Conservation (phyloP, 2,329 filamentous ascomycete genomes). For the Aspergillus ochraceus region DNA sequence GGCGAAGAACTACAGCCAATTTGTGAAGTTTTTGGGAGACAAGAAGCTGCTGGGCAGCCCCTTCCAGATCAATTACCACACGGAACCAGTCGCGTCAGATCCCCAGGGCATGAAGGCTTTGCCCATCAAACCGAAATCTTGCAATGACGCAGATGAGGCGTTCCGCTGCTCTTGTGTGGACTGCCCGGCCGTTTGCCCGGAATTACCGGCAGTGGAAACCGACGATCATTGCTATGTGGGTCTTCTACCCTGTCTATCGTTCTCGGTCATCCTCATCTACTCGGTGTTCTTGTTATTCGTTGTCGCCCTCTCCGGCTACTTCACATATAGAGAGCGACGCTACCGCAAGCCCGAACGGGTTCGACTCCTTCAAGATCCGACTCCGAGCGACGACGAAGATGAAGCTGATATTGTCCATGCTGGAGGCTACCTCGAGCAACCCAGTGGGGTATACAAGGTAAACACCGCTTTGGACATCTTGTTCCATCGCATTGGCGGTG, state of each 20-base stretch:
- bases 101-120: conserved; percentile 71
- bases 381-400: conserved; percentile 88
- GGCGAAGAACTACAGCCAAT: conserved; percentile 81
- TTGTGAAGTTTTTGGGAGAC: conserved; percentile 89
- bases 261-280: conserved; percentile 86
- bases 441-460: conserved; percentile 75
- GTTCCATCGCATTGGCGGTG: conserved; percentile 77
- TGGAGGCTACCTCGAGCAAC: conserved; percentile 74
- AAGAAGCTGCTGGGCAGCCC: conserved; percentile 89
- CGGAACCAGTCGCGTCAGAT: conserved; percentile 59
- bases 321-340: conserved; percentile 72
- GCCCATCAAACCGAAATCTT: conserved; percentile 74
- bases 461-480: conserved; percentile 79
- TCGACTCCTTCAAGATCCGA: conserved; percentile 80
- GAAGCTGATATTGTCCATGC: conserved; percentile 81
- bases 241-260: conserved; percentile 86
- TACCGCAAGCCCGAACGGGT: conserved; percentile 76
- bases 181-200: conserved; percentile 81
- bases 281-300: conserved; percentile 70
- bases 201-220: conserved; percentile 72
- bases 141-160: conserved; percentile 81
- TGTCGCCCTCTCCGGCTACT: conserved; percentile 68
- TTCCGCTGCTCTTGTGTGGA: conserved; percentile 94
- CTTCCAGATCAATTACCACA: conserved; percentile 90
- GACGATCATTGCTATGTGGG: conserved; percentile 78